These are phyloP conservation scores for Paraphaeosphaeria minitans DNA, from an alignment of 2,329 filamentous ascomycete genomes.

Conservation along the genomic window DNA sequence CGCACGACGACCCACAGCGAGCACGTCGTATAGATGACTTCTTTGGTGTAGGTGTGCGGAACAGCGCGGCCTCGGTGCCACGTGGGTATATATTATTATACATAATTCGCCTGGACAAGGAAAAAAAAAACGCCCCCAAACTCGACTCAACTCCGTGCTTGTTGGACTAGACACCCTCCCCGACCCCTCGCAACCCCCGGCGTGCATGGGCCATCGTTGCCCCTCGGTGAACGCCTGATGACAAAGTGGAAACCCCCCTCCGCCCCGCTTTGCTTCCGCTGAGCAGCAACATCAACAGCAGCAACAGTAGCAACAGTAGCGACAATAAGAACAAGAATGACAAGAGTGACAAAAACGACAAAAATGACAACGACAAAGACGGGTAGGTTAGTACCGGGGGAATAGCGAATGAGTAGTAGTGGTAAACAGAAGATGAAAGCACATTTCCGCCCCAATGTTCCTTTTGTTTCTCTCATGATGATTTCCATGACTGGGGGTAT, in stretches of 20 bases:
- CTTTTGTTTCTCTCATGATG: constrained; percentile 11
- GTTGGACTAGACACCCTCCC: no score
- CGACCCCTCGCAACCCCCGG: background rate
- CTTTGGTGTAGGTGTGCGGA: no score
- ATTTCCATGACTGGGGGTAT: constrained; percentile 20
- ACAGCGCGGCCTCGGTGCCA: background rate
- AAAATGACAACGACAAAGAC: background rate
- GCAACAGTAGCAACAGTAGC: no score
- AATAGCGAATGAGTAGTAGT: background rate
- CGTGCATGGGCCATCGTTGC: constrained; percentile 9
- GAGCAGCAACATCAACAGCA: constrained; percentile 2
- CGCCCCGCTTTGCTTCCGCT: constrained; percentile 1
- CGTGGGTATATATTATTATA: background rate
- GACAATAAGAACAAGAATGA: no score
- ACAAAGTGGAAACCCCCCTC: background rate
- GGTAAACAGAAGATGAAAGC: background rate
- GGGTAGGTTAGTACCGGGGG: background rate
- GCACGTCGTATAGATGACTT: background rate
- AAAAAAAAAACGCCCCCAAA: background rate
- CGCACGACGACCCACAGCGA: no score
- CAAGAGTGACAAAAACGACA: no score
- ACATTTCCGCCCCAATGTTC: background rate
- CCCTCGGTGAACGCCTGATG: constrained; percentile 6
- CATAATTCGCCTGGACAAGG: no score
- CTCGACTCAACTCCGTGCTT: constrained; percentile 8